These are phyloP conservation scores for Talaromyces sp. DNA, from an alignment of 2,329 filamentous ascomycete species.

Conservation along the genomic window DNA sequence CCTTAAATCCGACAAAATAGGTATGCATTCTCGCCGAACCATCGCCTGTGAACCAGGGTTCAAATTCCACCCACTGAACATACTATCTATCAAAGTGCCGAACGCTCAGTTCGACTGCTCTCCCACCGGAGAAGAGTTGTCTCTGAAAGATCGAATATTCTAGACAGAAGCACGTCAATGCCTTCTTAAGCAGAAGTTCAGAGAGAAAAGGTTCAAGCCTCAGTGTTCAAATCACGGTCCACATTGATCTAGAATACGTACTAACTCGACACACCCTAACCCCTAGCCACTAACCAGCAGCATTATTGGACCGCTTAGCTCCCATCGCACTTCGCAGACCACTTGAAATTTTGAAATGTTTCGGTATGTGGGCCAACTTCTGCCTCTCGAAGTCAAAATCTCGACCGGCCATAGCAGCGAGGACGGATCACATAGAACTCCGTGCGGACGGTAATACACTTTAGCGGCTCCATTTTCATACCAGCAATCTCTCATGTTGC, in stretches of 20 bases:
- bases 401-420: neutral
- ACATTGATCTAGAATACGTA: neutral
- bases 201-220: neutral
- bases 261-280: neutral
- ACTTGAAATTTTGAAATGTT: neutral
- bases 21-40: too few relatives aligned
- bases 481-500: neutral
- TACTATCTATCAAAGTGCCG: neutral
- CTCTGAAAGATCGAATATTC: neutral
- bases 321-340: neutral
- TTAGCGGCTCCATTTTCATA: slow-evolving; percentile 14
- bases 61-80: neutral
- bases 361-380: neutral
- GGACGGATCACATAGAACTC: slow-evolving; percentile 1
- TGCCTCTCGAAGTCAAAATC: neutral
- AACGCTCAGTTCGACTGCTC: neutral
- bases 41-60: neutral
- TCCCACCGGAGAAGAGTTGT: too few relatives aligned
- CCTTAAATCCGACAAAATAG: neutral
- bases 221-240: neutral
- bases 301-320: neutral
- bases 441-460: neutral
- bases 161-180: neutral
- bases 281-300: neutral
- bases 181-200: too few relatives aligned